A percentile compares a stretch with the other conserved stretches of the same genome.
These are phyloP conservation scores for Emergomyces africanus DNA, from an alignment of 2,329 filamentous ascomycete species.

Conservation along the genomic window DNA sequence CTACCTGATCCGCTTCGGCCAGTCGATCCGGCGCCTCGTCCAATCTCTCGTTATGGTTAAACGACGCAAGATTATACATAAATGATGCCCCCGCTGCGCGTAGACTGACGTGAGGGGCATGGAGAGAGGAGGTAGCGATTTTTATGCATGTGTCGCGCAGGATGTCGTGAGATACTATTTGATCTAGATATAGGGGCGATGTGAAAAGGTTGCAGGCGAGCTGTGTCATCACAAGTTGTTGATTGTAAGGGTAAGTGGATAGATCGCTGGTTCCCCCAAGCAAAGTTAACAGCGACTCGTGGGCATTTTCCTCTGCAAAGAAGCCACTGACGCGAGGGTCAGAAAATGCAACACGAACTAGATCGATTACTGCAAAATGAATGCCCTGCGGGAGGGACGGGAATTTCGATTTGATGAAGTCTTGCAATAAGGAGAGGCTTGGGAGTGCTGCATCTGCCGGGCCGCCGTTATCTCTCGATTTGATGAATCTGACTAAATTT, in stretches of 20 bases:
- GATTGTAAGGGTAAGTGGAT: constrained; percentile 57
- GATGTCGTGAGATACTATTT: constrained; percentile 41
- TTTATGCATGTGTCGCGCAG: constrained; percentile 50
- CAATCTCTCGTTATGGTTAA: constrained; percentile 53
- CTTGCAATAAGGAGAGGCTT: constrained; percentile 52
- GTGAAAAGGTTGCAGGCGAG: constrained; percentile 76
- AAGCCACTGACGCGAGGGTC: constrained; percentile 70
- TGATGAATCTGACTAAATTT: constrained; percentile 58
- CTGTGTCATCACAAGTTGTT: constrained; percentile 73
- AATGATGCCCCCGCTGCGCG: constrained; percentile 72
- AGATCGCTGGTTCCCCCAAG: constrained; percentile 41
- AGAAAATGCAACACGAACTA: constrained; percentile 63
- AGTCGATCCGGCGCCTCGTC: constrained; percentile 46
- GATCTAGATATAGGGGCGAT: constrained; percentile 54
- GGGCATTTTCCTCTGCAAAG: constrained; percentile 62
- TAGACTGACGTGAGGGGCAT: constrained; percentile 65
- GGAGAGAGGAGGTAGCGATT: constrained; percentile 62
- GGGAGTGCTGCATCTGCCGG: constrained; percentile 58
- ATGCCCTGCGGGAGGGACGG: constrained; percentile 46
- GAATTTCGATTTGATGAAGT: constrained; percentile 46
- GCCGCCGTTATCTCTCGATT: constrained; percentile 44
- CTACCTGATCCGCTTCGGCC: constrained; percentile 59
- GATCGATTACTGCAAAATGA: constrained; percentile 73
- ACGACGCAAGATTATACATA: constrained; percentile 66
- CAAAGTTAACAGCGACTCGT: constrained; percentile 51